These are phyloP conservation scores for Magnaporthiopsis poae DNA, from an alignment of 2,329 filamentous ascomycete species.

Conservation along the genomic window DNA sequence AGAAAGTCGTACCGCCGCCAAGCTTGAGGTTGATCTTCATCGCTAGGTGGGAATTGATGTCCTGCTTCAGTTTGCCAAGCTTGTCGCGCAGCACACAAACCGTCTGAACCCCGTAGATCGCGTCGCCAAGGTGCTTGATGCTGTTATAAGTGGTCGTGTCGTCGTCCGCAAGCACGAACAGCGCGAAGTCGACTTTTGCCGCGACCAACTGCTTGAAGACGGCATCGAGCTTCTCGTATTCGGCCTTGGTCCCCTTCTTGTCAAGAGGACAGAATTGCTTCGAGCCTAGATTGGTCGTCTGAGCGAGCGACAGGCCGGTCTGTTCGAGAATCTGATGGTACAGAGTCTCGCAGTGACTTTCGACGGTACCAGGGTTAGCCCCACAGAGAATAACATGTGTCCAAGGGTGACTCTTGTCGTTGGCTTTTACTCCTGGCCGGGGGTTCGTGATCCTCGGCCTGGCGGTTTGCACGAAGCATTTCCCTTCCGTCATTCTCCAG, in stretches of 20 bases:
- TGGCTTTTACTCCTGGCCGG: no score
- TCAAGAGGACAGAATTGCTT: neutral
- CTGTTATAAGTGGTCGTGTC: constrained; percentile 45
- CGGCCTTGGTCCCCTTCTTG: no score
- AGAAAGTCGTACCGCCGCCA: constrained; percentile 39
- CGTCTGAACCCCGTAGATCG: constrained; percentile 57
- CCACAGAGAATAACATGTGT: no score
- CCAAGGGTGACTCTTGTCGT: no score
- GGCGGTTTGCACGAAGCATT: constrained; percentile 12
- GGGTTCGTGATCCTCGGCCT: no score
- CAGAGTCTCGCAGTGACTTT: neutral
- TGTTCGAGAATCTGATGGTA: neutral
- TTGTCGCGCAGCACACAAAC: constrained; percentile 47
- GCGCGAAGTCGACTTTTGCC: constrained; percentile 24
- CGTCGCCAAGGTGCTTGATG: constrained; percentile 61
- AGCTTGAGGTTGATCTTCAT: constrained; percentile 77
- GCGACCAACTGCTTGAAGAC: neutral
- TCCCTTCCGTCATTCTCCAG: constrained; percentile 58
- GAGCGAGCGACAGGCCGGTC: neutral
- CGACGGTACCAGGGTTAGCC: neutral
- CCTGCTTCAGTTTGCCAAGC: constrained; percentile 25
- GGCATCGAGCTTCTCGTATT: neutral
- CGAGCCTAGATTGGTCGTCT: neutral
- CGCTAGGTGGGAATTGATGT: constrained; percentile 57
- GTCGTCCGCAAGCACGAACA: constrained; percentile 47